Base-by-base conservation (phyloP, 2,329 filamentous ascomycete species). In the Fusarium pilosicola region DNA sequence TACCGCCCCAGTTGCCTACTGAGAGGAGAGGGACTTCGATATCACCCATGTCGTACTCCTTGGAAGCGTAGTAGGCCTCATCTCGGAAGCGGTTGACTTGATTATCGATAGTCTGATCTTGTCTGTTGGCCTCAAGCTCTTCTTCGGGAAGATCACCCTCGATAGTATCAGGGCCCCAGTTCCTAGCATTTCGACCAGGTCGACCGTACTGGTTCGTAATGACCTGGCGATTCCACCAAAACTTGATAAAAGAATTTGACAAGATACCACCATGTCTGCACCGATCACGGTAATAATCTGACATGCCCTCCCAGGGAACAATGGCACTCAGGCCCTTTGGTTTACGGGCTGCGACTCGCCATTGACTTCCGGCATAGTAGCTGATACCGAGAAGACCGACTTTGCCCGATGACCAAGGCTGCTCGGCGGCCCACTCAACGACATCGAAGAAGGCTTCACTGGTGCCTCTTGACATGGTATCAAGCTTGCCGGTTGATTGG, bases 1-100 rank as follows among this genome's bases (percentile, higher is more conserved):
- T 93, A 3, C 91, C 91, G 17, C 91, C 91, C 91, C 91, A 93
- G 79, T 93, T 93, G 0, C 87, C 92, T 1, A 93, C 91, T 0
- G 86, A 89, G 0, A 93, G 85, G 1, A 93, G 76, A 0, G 92
- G 92, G 1, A 93, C 91, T 65, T 91, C 84, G 45, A 94, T 92
- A 68, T 93, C 90, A 22, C 83, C 86, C 78, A 92, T 84, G 52
- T 88, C 83, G 74, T 91, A 93, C 56, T 93, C 90, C 75, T 90
- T 92, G 48, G 86, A 89, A 1, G 89, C 86, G 67, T 92, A 92
- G 80, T 92, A 92, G 1, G 83, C 78, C 1, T 93, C 86, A 67
- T 93, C 90, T 1, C 89, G 87, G 81, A 89, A 94, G 15, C 80
- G 81, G 77, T 90, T 86, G 3, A 79, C 80, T 18, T 81, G 83